Evolutionary conservation across 2,329 filamentous ascomycete species (phyloP).

Genomic region (Diaporthe caulivora): DNA sequence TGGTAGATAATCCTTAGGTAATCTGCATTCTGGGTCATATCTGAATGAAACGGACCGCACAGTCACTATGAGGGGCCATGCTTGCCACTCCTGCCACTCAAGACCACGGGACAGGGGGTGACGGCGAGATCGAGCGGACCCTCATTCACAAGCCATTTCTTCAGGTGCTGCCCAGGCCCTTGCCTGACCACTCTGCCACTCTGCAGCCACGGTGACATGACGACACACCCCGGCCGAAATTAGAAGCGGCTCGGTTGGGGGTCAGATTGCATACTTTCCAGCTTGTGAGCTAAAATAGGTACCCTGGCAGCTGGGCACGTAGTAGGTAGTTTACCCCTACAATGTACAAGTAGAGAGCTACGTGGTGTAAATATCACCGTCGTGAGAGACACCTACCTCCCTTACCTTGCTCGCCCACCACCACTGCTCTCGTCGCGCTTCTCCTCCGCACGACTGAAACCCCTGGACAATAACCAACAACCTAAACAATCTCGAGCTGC

Average conservation of each 20-base stretch:
- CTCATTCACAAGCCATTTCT: conserved; percentile 34
- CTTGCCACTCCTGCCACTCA: no score
- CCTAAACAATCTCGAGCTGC: not conserved
- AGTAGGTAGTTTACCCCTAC: conserved; percentile 31
- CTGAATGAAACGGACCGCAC: conserved; percentile 15
- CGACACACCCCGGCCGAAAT: conserved; percentile 38
- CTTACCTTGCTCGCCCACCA: not conserved
- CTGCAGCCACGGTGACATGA: conserved; percentile 27
- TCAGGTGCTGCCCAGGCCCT: not conserved
- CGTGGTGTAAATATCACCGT: conserved; percentile 30
- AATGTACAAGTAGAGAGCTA: not conserved
- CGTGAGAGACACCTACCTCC: conserved; percentile 4
- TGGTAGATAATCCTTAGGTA: conserved; percentile 25
- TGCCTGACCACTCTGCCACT: no score
- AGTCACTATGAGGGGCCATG: conserved; percentile 2
- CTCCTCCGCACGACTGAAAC: not conserved
- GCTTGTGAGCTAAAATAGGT: conserved; percentile 19
- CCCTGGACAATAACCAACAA: not conserved
- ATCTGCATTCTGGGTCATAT: not conserved
- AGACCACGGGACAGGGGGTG: not conserved
- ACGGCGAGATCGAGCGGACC: conserved; percentile 27
- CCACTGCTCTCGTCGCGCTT: not conserved
- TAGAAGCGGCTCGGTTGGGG: conserved; percentile 36
- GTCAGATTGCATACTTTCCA: conserved; percentile 3
- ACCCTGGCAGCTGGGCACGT: not conserved